Evolutionary conservation across 129 eudicot genomes (phyloP).

Genomic region (Tagetes patula): DNA sequence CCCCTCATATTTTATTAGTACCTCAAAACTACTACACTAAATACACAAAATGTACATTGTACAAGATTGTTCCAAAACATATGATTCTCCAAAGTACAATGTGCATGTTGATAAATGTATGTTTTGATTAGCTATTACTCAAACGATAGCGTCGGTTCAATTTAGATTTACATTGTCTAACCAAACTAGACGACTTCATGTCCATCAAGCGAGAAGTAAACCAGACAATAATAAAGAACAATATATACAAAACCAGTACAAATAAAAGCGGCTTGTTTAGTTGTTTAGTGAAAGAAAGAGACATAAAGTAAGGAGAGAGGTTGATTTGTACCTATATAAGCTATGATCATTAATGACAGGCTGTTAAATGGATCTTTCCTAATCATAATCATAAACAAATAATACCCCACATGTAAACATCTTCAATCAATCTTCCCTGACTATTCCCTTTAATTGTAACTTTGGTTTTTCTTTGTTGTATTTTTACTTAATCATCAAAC

Average conservation of each 20-base stretch:
- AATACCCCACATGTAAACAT: slow-evolving; percentile 44
- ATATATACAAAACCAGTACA: neutral
- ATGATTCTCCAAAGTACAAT: neutral
- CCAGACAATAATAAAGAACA: too few relatives aligned
- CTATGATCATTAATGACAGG: slow-evolving; percentile 41
- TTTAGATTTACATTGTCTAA: neutral
- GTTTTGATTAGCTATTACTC: neutral
- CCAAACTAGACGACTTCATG: neutral
- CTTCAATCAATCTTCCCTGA: slow-evolving; percentile 42
- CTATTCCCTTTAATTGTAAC: slow-evolving; percentile 26
- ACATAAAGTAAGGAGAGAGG: slow-evolving; percentile 43
- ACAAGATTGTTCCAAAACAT: neutral
- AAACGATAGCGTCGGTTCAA: neutral
- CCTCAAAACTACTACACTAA: slow-evolving; percentile 7
- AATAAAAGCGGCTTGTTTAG: slow-evolving; percentile 22
- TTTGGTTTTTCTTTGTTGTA: slow-evolving; percentile 30
- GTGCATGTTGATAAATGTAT: too few relatives aligned
- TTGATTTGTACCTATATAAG: slow-evolving; percentile 37
- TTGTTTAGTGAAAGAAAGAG: slow-evolving; percentile 40
- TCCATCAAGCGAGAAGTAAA: neutral
- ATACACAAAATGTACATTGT: neutral
- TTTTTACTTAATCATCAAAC: slow-evolving; percentile 30
- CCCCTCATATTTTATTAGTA: slow-evolving; percentile 13
- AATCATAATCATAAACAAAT: slow-evolving; percentile 43
- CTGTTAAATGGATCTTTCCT: slow-evolving; percentile 42